These are phyloP conservation scores for Eurotiales sp. DNA, from an alignment of 2,329 filamentous ascomycete species.

Conservation along the genomic window DNA sequence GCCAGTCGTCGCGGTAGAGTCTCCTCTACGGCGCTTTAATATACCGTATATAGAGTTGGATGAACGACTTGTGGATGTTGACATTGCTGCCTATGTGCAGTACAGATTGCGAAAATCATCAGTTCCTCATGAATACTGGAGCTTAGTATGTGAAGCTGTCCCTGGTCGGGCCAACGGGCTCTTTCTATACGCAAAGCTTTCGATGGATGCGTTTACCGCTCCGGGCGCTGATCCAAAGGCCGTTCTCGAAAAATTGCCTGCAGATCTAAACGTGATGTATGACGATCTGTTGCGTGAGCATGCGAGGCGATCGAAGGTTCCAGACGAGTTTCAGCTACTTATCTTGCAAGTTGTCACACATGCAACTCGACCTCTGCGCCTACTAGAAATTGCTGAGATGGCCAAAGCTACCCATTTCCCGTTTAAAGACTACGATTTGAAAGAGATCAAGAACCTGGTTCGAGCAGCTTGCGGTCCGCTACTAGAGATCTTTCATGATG, in stretches of 20 bases:
- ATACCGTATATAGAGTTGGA: neutral
- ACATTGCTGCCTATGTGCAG: slow-evolving; percentile 19
- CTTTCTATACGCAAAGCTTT: slow-evolving; percentile 20
- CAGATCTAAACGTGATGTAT: slow-evolving; percentile 8
- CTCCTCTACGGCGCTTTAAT: neutral
- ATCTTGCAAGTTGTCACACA: slow-evolving; percentile 22
- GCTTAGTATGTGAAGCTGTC: slow-evolving; percentile 15
- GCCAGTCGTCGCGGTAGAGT: slow-evolving; percentile 1
- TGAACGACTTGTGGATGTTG: slow-evolving; percentile 12
- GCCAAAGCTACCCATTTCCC: neutral
- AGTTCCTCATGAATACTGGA: slow-evolving; percentile 13
- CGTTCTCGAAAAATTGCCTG: slow-evolving; percentile 2
- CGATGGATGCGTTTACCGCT: slow-evolving; percentile 16
- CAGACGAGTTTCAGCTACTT: slow-evolving; percentile 6
- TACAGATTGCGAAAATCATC: slow-evolving; percentile 14
- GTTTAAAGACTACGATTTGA: neutral
- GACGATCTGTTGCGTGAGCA: slow-evolving; percentile 6
- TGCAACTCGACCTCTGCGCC: slow-evolving; percentile 3
- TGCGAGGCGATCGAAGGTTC: slow-evolving; percentile 1
- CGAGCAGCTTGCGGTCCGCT: slow-evolving; percentile 39
- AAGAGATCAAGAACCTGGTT: slow-evolving; percentile 22
- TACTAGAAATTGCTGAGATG: slow-evolving; percentile 6
- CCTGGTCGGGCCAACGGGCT: slow-evolving; percentile 19
- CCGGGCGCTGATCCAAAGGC: neutral
- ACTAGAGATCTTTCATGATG: slow-evolving; percentile 45